Percentiles rank a stretch among this genome's conserved stretches.
Conservation (phyloP, 352 stramenopile species). For the Pythium utonaiense region DNA sequence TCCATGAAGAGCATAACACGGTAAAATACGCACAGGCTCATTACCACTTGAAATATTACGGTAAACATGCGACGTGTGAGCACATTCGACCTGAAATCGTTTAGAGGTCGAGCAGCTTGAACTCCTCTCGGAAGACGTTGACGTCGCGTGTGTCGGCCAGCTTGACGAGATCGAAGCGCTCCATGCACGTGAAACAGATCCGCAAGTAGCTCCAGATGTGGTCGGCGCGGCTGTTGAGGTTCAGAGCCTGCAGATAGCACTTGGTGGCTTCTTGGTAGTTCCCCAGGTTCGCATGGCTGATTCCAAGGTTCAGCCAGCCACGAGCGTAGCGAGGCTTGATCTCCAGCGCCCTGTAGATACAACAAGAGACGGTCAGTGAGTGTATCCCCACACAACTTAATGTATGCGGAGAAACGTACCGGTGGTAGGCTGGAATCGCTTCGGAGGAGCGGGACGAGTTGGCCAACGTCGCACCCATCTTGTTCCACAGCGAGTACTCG, state of each 20-base stretch:
- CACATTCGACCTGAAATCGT: neutral
- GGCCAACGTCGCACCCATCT: constrained; percentile 95
- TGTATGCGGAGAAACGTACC: constrained; percentile 30
- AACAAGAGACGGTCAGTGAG: constrained; percentile 17
- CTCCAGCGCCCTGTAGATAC: constrained; percentile 75
- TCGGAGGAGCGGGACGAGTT: constrained; percentile 93
- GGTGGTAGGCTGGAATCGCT: constrained; percentile 91
- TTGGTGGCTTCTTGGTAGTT: constrained; percentile 95
- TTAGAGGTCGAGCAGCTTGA: constrained; percentile 81
- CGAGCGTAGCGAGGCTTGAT: constrained; percentile 96
- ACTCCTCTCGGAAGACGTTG: constrained; percentile 74
- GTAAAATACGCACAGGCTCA: neutral
- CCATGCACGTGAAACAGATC: constrained; percentile 96
- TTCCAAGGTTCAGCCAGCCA: constrained; percentile 97
- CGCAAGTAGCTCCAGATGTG: constrained; percentile 99
- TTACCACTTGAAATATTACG: constrained; percentile 1
- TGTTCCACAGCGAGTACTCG: constrained; percentile 98
- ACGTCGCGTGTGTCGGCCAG: constrained; percentile 86
- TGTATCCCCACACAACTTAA: neutral
- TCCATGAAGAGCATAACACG: constrained; percentile 1
- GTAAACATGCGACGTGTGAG: constrained; percentile 5
- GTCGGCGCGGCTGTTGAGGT: constrained; percentile 92
- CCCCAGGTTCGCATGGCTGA: constrained; percentile 95
- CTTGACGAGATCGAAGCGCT: constrained; percentile 96
- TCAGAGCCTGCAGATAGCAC: constrained; percentile 96